These are phyloP conservation scores for Penicillium palitans DNA, from an alignment of 2,329 filamentous ascomycete species.

Conservation along the genomic window DNA sequence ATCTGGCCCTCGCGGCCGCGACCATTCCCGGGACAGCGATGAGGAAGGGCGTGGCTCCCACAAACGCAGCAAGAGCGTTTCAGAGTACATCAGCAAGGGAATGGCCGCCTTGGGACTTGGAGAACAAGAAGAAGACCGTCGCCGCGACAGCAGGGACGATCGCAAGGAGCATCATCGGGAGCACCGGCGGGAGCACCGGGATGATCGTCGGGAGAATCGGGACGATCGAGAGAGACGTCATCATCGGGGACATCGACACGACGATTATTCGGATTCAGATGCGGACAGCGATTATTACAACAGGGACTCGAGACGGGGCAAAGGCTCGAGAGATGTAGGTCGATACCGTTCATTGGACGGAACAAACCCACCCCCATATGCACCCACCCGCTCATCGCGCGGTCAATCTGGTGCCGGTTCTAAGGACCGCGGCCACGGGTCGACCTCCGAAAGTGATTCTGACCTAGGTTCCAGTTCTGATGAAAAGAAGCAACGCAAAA, in stretches of 20 bases:
- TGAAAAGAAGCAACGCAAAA: conserved; percentile 63
- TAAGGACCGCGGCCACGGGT: conserved; percentile 10
- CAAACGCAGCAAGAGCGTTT: conserved; percentile 49
- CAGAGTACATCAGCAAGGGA: conserved; percentile 47
- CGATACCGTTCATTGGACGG: conserved; percentile 33
- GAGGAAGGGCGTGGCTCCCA: conserved; percentile 45
- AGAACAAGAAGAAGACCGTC: conserved; percentile 26
- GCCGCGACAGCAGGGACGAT: conserved; percentile 21
- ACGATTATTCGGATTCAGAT: conserved; percentile 45
- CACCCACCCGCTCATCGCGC: conserved; percentile 25
- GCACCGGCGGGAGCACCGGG: conserved; percentile 11
- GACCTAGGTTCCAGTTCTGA: conserved; percentile 60
- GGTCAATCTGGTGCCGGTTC: conserved; percentile 14
- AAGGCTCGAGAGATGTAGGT: conserved; percentile 49
- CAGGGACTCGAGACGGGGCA: conserved; percentile 33
- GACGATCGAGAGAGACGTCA: conserved; percentile 33
- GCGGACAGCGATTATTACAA: conserved; percentile 36
- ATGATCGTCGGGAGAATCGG: conserved; percentile 23
- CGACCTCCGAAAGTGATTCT: conserved; percentile 46
- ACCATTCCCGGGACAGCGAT: conserved; percentile 50
- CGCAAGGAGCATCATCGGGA: conserved; percentile 8
- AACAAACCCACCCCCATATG: conserved; percentile 26
- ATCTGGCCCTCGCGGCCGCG: conserved; percentile 42
- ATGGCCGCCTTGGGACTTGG: conserved; percentile 48
- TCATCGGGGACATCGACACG: conserved; percentile 26